Evolutionary conservation across 495 filamentous ascomycete genomes (phyloP), one percentile per base, ranked within the genome.

Genomic region (Hypoxylon subgilvum): DNA sequence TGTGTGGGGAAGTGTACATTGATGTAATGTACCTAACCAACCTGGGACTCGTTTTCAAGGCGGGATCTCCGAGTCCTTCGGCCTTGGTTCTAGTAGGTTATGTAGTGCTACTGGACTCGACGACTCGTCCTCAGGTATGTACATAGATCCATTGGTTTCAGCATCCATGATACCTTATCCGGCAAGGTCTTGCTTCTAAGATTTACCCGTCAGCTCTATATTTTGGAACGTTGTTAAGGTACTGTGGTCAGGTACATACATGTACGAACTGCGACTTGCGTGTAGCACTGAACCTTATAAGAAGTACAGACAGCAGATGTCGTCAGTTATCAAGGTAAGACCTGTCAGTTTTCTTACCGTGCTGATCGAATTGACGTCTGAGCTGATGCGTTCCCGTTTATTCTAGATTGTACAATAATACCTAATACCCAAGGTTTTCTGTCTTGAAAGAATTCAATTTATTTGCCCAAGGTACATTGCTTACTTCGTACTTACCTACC

Each of bases 271-370:
- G 7, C 13, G 34, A 38, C 8, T 34, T 12, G 17, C 23, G 5
- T 41, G 38, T 22, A 2, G 7, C 23, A 22, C 34, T 14, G 47
- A 54, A 57, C 58, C 35, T 61, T 61, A n/a, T n/a, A 55, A 50
- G 56, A 56, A 56, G 47, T 52, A 51, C 17, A 49, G 59, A 57
- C 28, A 43, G 19, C 1, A 9, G 44, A 63, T 63, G 52, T 63
- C 59, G 59, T 60, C 49, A 60, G 57, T 52, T 57, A 43, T 57
- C 36, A 48, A 43, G 21, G 52, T 45, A 62, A 52, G 40, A 52
- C 47, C 40, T 63, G 46, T 47, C 59, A 57, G 47, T 52, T 57
- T 57, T 43, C n/a, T 46, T 30, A 27, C 10, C 8, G 3, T 3
- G n/a, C 21, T 45, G 52, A 28, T 57, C 41, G 41, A 53, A 48